Evolutionary conservation across 2,329 filamentous ascomycete species (phyloP).

Genomic region (Fusarium metavorans): DNA sequence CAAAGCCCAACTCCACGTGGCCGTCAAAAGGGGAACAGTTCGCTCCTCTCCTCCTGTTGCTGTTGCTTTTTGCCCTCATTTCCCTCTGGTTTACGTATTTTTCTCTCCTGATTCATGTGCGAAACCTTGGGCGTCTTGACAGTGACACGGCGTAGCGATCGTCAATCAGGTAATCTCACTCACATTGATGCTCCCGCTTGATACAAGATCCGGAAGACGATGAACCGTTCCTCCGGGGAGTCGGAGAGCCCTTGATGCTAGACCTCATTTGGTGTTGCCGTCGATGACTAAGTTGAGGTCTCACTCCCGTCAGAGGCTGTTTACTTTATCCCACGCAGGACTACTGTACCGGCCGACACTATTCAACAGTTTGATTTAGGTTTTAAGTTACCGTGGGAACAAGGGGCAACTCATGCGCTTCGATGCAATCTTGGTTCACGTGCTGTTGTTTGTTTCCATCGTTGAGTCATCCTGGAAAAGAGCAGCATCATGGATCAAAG

Average conservation of each 20-base stretch:
- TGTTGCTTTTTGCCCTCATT: background rate
- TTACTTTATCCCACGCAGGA: background rate
- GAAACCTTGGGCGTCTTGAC: background rate
- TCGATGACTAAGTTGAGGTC: slow-evolving; percentile 2
- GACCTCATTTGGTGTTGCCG: background rate
- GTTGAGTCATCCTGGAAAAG: background rate
- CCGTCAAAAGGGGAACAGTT: background rate
- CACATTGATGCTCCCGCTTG: background rate
- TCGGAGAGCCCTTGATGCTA: background rate
- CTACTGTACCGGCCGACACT: background rate
- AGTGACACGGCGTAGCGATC: background rate
- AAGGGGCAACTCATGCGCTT: slow-evolving; percentile 15
- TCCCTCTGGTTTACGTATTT: background rate
- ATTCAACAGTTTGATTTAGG: slow-evolving; percentile 10
- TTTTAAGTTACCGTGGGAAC: slow-evolving; percentile 28
- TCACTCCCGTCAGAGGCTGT: background rate
- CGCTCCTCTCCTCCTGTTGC: background rate
- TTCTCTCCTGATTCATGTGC: background rate
- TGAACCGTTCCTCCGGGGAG: background rate
- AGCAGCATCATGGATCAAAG: background rate
- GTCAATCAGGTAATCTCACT: background rate
- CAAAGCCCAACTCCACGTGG: slow-evolving; percentile 9
- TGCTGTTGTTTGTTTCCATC: slow-evolving; percentile 8
- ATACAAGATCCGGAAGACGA: background rate
- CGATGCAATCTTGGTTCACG: slow-evolving; percentile 17